Evolutionary conservation across 495 filamentous ascomycete species (phyloP).

Genomic region (Cercophora samala): DNA sequence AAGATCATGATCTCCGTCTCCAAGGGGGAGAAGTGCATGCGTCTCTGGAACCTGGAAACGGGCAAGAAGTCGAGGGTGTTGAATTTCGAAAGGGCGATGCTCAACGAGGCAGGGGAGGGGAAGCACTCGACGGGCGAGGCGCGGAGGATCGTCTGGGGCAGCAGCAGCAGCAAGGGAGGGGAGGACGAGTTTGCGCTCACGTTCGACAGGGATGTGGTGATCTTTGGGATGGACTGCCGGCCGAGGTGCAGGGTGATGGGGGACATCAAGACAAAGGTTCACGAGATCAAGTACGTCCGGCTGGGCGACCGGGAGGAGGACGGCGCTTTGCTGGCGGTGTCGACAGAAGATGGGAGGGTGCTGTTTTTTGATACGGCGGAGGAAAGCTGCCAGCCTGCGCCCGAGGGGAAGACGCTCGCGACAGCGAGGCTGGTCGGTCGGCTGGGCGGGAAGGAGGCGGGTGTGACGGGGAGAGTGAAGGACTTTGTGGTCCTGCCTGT

Average conservation of each 20-base stretch:
- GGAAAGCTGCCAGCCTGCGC: constrained; percentile 32
- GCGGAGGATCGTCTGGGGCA: constrained; percentile 77
- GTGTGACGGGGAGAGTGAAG: constrained; percentile 72
- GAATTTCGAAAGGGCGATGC: constrained; percentile 67
- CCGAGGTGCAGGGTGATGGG: constrained; percentile 69
- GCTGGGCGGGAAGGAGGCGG: constrained; percentile 68
- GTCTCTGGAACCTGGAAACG: constrained; percentile 95
- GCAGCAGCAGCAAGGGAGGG: constrained; percentile 49
- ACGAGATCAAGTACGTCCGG: constrained; percentile 70
- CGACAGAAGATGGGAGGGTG: constrained; percentile 90
- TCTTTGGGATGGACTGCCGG: constrained; percentile 84
- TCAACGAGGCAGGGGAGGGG: constrained; percentile 71
- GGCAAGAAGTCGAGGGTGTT: constrained; percentile 92
- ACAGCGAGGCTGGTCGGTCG: constrained; percentile 63
- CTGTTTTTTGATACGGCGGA: constrained; percentile 72
- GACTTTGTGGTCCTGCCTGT: constrained; percentile 69
- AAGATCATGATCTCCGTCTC: constrained; percentile 93
- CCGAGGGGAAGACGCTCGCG: constrained; percentile 34
- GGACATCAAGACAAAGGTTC: constrained; percentile 69
- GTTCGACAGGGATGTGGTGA: constrained; percentile 80
- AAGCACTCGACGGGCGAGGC: constrained; percentile 77
- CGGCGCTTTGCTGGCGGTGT: constrained; percentile 62
- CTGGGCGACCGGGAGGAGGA: constrained; percentile 37
- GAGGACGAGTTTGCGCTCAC: constrained; percentile 80
- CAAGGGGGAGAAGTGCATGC: constrained; percentile 83